phyloP scores from a whole-genome alignment of 2,329 filamentous ascomycete genomes.

The Mycosphaerella sp. region DNA sequence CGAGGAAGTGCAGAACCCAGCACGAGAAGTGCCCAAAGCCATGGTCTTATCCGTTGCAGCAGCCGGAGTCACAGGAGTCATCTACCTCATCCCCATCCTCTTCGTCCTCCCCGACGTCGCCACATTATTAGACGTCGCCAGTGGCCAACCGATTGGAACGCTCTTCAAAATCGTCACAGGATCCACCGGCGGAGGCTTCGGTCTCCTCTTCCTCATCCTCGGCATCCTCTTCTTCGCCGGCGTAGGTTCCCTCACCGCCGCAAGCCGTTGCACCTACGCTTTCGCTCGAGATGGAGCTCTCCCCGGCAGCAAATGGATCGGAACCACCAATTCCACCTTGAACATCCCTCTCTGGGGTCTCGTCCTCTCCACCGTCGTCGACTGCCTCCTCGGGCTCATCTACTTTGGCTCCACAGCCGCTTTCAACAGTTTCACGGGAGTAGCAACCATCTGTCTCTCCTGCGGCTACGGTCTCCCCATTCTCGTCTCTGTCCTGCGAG shows the following conservation, averaged over 20 bases:
- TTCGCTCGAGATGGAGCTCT: constrained; percentile 68
- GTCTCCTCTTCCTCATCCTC: constrained; percentile 66
- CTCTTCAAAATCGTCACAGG: constrained; percentile 72
- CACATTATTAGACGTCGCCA: constrained; percentile 57
- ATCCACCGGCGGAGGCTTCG: constrained; percentile 65
- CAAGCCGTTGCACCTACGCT: constrained; percentile 64
- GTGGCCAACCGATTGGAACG: constrained; percentile 67
- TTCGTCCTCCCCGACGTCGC: constrained; percentile 67
- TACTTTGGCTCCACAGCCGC: constrained; percentile 72
- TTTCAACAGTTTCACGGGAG: constrained; percentile 73
- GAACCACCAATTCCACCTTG: constrained; percentile 55
- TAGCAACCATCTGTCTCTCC: constrained; percentile 71
- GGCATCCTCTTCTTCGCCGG: constrained; percentile 73
- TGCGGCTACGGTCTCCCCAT: constrained; percentile 72
- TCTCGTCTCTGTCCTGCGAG: constrained; percentile 60
- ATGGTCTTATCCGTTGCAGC: constrained; percentile 64
- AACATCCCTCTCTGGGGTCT: constrained; percentile 66
- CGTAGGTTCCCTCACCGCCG: constrained; percentile 66
- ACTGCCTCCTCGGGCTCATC: constrained; percentile 67
- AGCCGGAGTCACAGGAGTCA: constrained; percentile 57
- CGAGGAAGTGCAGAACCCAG: constrained; percentile 63
- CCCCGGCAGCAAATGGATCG: constrained; percentile 34
- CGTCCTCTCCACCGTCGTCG: constrained; percentile 59
- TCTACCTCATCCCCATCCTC: constrained; percentile 66
- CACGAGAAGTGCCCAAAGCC: constrained; percentile 62